Base-by-base conservation (phyloP, 73 alveolate species). In the Paramecium sonneborni region DNA sequence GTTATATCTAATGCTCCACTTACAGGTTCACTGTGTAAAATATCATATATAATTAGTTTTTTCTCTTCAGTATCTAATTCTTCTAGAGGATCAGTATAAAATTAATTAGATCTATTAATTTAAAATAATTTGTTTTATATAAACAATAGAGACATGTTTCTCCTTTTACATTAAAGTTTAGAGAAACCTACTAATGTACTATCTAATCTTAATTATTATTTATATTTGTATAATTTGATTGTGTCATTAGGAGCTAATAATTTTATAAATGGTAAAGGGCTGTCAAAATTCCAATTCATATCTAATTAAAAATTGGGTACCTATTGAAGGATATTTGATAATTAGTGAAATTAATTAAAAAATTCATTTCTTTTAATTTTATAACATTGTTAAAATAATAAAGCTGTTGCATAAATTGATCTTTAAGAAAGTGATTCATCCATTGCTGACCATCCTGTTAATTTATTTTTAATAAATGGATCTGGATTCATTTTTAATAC, bases 211-310 rank as follows among this genome's bases (percentile, higher is more conserved):
- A 79, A 79, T 30, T 79, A 24, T 79, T 79, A 44, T 30, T 79
- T 79, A 79, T 39, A 79, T 79, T 79, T 79, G 39, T 39, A 79
- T 79, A 79, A 79, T 79, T 46, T 79, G 15, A 79, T 79, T 5
- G 90, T 79, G n/a, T 79, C 90, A 38, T 44, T 79, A 18, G 90
- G 90, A 79, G 90, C 90, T 9, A 79, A 12, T 18, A 79, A 6
- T 79, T 79, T 79, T 41, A 79, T 46, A 24, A 79, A 79, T 1
- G 90, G 90, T 79, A 79, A 46, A 14, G 90, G 90, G 41, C 90
- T 79, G 10, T 79, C 90, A 79, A 79, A 79, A 46, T 79, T 79
- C 90, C 90, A 79, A 46, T 79, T 38, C 90, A 79, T 79, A 23
- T 79, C 90, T 39, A 79, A 43, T 39, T 46, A 12, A 46, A 79